Percentiles rank a stretch among this genome's conserved stretches.
These are phyloP conservation scores for Diutina sp. DNA, from an alignment of 1,139 yeast species.

Conservation along the genomic window DNA sequence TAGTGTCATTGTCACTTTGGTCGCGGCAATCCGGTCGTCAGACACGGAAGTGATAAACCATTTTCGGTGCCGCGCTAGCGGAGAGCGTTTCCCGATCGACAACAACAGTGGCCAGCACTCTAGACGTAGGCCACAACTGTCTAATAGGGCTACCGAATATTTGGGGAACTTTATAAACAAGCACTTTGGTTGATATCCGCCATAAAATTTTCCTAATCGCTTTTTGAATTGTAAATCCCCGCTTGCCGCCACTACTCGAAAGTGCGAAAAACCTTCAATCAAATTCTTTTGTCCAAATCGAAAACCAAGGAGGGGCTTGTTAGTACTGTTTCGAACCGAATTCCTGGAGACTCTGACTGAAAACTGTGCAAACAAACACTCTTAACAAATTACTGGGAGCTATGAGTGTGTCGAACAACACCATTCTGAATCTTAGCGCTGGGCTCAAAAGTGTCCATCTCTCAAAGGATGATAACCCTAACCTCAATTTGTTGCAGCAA, in stretches of 20 bases:
- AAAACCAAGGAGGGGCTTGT: not conserved
- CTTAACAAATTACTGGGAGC: not conserved
- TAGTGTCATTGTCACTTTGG: not conserved
- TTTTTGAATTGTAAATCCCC: not conserved
- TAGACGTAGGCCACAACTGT: not conserved
- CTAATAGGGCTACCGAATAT: not conserved
- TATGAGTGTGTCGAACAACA: slow-evolving; percentile 3
- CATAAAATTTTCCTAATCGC: not conserved
- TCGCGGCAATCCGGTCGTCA: not conserved
- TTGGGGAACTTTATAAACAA: not conserved
- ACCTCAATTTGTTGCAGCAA: slow-evolving; percentile 28
- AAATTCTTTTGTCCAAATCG: not conserved
- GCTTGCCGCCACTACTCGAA: not conserved
- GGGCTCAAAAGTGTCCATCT: slow-evolving; percentile 35
- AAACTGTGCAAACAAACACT: not conserved
- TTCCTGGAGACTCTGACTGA: not conserved
- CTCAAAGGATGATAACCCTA: slow-evolving; percentile 28
- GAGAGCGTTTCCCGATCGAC: not conserved
- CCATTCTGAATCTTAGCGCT: slow-evolving; percentile 35
- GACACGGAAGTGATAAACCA: not conserved
- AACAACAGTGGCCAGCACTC: not conserved
- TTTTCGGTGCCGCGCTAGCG: not conserved
- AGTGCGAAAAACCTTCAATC: not conserved
- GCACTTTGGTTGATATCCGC: not conserved
- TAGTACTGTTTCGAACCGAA: not conserved